Percentiles rank a stretch among this genome's conserved stretches.
Conservation (phyloP, 441 rosid genomes). For the Mallotus repandus region DNA sequence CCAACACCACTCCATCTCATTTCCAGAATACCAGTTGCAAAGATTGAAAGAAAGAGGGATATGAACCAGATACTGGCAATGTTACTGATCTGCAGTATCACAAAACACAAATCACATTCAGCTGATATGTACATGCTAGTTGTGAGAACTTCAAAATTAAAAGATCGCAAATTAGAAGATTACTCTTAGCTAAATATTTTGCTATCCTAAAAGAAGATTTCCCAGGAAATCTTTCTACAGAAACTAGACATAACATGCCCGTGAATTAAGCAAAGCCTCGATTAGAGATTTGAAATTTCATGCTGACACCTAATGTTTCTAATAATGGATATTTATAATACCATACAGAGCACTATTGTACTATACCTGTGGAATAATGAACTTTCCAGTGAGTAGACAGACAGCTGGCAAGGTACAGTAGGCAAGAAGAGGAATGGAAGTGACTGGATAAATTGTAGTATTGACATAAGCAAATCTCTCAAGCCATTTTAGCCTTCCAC, state of each 20-base stretch:
- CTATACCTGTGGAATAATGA: constrained; percentile 93
- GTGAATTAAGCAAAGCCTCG: background rate
- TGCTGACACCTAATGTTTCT: background rate
- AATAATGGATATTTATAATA: background rate
- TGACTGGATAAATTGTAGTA: constrained; percentile 92
- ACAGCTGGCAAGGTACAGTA: constrained; percentile 95
- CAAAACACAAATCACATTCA: constrained; percentile 13
- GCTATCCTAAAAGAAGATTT: background rate
- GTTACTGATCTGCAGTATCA: constrained; percentile 82
- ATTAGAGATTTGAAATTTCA: background rate
- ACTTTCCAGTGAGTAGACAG: constrained; percentile 93
- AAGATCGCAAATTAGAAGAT: background rate
- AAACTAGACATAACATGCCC: background rate
- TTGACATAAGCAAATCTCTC: constrained; percentile 93
- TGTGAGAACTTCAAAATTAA: no score
- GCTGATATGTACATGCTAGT: background rate
- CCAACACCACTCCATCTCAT: constrained; percentile 99
- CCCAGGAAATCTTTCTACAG: background rate
- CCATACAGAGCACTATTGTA: background rate
- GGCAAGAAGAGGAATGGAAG: constrained; percentile 83
- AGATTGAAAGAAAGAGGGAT: constrained; percentile 95
- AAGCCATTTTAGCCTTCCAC: constrained; percentile 90
- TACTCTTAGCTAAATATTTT: background rate
- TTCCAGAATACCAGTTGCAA: constrained; percentile 95
- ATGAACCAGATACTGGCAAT: constrained; percentile 97